phyloP scores from a whole-genome alignment of 2,329 filamentous ascomycete species.

The Colletotrichum tofieldiae region DNA sequence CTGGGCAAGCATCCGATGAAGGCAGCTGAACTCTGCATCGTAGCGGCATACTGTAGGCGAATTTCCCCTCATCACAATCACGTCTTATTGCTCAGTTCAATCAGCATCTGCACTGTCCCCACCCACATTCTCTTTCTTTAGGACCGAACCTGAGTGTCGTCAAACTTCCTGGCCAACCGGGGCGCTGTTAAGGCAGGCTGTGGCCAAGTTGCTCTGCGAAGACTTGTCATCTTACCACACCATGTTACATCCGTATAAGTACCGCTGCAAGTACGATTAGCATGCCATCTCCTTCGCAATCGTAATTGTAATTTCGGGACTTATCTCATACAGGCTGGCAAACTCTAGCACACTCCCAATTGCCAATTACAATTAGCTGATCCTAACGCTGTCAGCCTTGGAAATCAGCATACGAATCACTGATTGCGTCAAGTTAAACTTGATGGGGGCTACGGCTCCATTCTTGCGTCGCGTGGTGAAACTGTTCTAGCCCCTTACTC shows the following conservation, averaged over 20 bases:
- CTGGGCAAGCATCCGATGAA: neutral
- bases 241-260: neutral
- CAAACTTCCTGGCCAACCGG: neutral
- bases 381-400: neutral
- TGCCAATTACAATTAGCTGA: neutral
- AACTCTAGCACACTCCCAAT: neutral
- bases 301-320: neutral
- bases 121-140: neutral
- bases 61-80: neutral
- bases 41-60: neutral
- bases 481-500: neutral
- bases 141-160: neutral
- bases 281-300: neutral
- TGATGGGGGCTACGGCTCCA: neutral
- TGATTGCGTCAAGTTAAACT: neutral
- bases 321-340: neutral
- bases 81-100: neutral
- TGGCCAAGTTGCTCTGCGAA: neutral
- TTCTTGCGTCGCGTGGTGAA: neutral
- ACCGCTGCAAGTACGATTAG: neutral
- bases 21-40: neutral
- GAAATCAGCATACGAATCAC: neutral
- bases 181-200: neutral
- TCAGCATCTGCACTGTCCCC: neutral
- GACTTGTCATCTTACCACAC: neutral